A percentile compares a stretch with the other conserved stretches of the same genome.
Conservation (phyloP, 352 stramenopile genomes). For the Elongisporangium senticosum region DNA sequence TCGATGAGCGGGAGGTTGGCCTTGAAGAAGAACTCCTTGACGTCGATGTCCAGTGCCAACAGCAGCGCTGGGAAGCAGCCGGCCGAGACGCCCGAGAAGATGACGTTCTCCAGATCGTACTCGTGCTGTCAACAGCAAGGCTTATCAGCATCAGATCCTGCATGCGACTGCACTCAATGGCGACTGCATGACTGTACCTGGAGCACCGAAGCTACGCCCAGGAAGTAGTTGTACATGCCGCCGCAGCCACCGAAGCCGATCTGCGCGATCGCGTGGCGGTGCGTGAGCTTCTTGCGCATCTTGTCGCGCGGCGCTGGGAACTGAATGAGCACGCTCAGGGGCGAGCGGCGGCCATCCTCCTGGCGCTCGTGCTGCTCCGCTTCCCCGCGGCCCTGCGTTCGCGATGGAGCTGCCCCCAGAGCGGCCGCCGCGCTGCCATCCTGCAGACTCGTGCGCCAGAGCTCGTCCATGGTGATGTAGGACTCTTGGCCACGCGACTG, state of each 20-base stretch:
- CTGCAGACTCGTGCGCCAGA: slow-evolving; percentile 12
- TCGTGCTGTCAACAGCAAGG: slow-evolving; percentile 30
- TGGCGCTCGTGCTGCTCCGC: too few species aligned
- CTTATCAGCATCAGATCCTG: background rate
- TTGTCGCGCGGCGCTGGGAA: slow-evolving; percentile 8
- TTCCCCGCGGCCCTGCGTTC: too few species aligned
- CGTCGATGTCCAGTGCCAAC: slow-evolving; percentile 55
- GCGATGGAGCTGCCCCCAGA: too few species aligned
- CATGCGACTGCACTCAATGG: background rate
- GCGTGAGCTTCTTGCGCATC: slow-evolving; percentile 39
- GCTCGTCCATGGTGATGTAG: slow-evolving; percentile 10
- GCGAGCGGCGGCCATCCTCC: too few species aligned
- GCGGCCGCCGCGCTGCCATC: background rate
- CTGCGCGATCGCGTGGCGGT: slow-evolving; percentile 53
- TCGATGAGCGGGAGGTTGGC: slow-evolving; percentile 72
- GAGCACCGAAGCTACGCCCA: slow-evolving; percentile 69
- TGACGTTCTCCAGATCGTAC: slow-evolving; percentile 63
- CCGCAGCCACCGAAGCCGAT: slow-evolving; percentile 78
- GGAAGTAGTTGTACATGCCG: slow-evolving; percentile 86
- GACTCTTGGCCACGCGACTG: too few species aligned
- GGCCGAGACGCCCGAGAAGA: slow-evolving; percentile 75
- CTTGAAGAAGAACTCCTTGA: slow-evolving; percentile 83
- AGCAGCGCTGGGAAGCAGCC: slow-evolving; percentile 70
- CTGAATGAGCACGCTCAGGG: too few species aligned
- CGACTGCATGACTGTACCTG: slow-evolving; percentile 29